Percentiles rank a stretch among this genome's conserved stretches.
phyloP scores from a whole-genome alignment of 1,139 yeast species.

The Magnusiomyces tetraspermus region DNA sequence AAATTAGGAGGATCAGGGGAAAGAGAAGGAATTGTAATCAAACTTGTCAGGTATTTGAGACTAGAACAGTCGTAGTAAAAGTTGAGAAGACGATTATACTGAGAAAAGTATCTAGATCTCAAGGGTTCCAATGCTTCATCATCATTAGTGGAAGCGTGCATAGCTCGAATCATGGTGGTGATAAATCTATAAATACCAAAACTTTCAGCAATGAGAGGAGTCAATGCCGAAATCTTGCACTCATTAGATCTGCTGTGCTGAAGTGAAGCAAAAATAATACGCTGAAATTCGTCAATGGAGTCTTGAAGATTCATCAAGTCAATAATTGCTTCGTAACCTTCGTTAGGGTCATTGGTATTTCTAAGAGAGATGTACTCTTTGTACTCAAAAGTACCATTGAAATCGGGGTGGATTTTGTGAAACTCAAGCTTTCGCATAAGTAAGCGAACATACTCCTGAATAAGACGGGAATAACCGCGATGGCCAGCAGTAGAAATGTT shows the following conservation, averaged over 20 bases:
- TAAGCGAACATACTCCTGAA: slow-evolving; percentile 65
- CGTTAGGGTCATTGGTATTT: slow-evolving; percentile 88
- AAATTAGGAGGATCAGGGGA: slow-evolving; percentile 64
- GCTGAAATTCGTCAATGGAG: slow-evolving; percentile 68
- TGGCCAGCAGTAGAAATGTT: slow-evolving; percentile 19
- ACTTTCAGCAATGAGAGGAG: slow-evolving; percentile 87
- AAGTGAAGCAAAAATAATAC: slow-evolving; percentile 65
- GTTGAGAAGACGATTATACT: slow-evolving; percentile 69
- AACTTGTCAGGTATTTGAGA: slow-evolving; percentile 69
- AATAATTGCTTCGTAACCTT: slow-evolving; percentile 82
- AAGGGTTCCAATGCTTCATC: slow-evolving; percentile 73
- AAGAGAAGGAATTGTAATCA: slow-evolving; percentile 79
- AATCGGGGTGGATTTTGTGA: slow-evolving; percentile 78
- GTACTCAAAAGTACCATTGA: slow-evolving; percentile 92
- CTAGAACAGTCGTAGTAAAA: slow-evolving; percentile 88
- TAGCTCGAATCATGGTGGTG: slow-evolving; percentile 83
- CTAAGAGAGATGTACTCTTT: slow-evolving; percentile 86
- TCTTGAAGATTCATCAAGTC: slow-evolving; percentile 86
- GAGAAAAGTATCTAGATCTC: slow-evolving; percentile 63
- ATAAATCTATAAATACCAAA: slow-evolving; percentile 87
- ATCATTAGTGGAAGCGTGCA: slow-evolving; percentile 67
- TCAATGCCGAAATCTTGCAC: slow-evolving; percentile 78
- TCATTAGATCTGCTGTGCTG: slow-evolving; percentile 59
- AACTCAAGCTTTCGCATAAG: slow-evolving; percentile 67
- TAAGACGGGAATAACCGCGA: slow-evolving; percentile 60